These are phyloP conservation scores for Microcera coccophila DNA, from an alignment of 2,329 filamentous ascomycete genomes.

Conservation along the genomic window DNA sequence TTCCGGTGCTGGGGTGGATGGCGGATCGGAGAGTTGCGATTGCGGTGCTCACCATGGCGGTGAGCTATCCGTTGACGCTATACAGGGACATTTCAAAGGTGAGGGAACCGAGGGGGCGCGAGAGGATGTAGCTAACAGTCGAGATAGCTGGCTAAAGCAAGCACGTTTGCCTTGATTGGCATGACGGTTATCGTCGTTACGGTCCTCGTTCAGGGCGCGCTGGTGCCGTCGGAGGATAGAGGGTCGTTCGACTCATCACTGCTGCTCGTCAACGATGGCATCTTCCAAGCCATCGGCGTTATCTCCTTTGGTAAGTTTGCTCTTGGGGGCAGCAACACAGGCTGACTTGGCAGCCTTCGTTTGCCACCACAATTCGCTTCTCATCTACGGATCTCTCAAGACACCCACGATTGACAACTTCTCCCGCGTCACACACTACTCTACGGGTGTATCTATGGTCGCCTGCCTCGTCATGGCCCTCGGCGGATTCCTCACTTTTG, in stretches of 20 bases:
- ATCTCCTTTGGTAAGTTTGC: slow-evolving; percentile 80
- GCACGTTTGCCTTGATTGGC: slow-evolving; percentile 84
- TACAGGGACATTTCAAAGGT: slow-evolving; percentile 98
- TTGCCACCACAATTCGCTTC: slow-evolving; percentile 88
- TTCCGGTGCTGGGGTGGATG: slow-evolving; percentile 76
- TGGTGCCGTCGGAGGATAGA: slow-evolving; percentile 66
- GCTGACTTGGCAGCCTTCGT: slow-evolving; percentile 50
- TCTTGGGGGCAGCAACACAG: background rate
- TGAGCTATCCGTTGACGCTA: slow-evolving; percentile 87
- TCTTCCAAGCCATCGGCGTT: slow-evolving; percentile 94
- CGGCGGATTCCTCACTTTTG: slow-evolving; percentile 87
- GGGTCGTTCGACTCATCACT: slow-evolving; percentile 68
- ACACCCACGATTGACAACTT: slow-evolving; percentile 97
- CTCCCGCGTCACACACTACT: slow-evolving; percentile 87
- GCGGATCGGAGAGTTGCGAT: slow-evolving; percentile 81
- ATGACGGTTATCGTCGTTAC: slow-evolving; percentile 89
- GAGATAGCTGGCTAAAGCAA: slow-evolving; percentile 84
- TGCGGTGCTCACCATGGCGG: slow-evolving; percentile 75
- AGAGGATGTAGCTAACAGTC: slow-evolving; percentile 10
- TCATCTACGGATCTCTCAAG: slow-evolving; percentile 93
- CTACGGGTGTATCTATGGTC: slow-evolving; percentile 83
- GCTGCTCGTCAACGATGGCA: slow-evolving; percentile 76
- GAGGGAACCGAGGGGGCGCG: slow-evolving; percentile 23
- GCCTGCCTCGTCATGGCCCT: slow-evolving; percentile 87
- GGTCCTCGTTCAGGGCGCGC: slow-evolving; percentile 76